A percentile compares a stretch with the other conserved stretches of the same genome.
phyloP scores from a whole-genome alignment of 768 basidiomycete genomes.

The Lactarius tabidus region DNA sequence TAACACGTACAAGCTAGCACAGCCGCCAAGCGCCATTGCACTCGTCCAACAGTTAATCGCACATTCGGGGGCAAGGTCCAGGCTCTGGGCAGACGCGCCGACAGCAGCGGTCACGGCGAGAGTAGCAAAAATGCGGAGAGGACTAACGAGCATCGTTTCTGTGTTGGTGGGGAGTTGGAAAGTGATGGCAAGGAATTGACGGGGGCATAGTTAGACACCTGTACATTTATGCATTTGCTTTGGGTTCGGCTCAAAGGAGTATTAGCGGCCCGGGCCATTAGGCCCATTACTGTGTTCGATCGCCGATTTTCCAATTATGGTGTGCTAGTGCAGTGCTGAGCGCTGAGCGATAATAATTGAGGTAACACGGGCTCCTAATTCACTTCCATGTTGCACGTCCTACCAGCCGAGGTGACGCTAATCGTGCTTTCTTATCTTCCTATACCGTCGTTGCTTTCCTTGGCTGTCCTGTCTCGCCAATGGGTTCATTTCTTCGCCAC shows the following conservation, averaged over 20 bases:
- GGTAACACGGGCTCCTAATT: background rate
- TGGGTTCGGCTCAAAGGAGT: no score
- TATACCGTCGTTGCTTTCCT: background rate
- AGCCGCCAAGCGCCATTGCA: background rate
- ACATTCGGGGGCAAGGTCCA: no score
- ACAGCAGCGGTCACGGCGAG: background rate
- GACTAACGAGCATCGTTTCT: constrained; percentile 1
- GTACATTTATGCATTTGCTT: background rate
- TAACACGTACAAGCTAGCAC: background rate
- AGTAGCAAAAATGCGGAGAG: background rate
- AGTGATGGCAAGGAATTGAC: no score
- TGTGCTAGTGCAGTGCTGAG: no score
- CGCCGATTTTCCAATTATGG: no score
- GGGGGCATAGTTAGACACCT: no score
- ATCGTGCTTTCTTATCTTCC: background rate
- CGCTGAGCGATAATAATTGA: no score
- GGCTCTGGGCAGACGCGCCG: constrained; percentile 3
- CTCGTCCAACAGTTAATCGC: background rate
- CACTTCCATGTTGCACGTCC: background rate
- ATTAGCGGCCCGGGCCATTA: no score
- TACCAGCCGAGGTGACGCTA: background rate
- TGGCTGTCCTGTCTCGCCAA: background rate
- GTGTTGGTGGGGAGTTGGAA: background rate
- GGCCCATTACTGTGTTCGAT: no score
- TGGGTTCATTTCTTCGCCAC: background rate